Base-by-base conservation (phyloP, 1,139 yeast species). In the Zygosaccharomyces pseudobailii region DNA sequence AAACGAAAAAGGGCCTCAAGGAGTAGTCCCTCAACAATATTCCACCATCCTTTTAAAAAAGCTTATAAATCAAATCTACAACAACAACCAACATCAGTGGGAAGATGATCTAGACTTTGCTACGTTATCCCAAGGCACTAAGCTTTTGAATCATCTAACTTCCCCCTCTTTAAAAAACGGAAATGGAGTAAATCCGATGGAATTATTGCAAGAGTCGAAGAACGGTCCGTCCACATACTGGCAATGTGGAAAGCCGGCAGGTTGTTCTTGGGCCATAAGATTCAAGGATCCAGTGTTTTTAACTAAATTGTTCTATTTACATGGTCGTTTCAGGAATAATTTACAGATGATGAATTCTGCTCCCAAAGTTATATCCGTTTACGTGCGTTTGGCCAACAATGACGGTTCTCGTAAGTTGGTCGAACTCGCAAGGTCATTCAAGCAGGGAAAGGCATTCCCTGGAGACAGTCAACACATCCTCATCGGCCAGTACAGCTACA, bases 211-310 rank as follows among this genome's bases (percentile, higher is more conserved):
- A 8, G 65, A 60, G 34, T 47, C 59, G 1, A 56, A 50, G 13
- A 28, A 42, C n/a, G 50, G 55, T 23, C 47, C 61, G 4, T 48
- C 68, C 2, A 56, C 67, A 4, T 66, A 66, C 47, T 69, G 72
- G 73, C 66, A 59, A 51, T 62, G 71, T 36, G 45, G 48, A 1
- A 50, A 50, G 0, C 40, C 54, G 0, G 37, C 52, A 2, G 52
- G 55, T 7, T 61, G 69, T 33, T 43, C 56, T n/a, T 56, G 71
- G 50, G 69, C 70, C 0, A 59, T 68, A n/a, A 58, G 66, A 37
- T 68, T 70, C 44, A 51, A 59, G 6, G 66, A 67, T 36, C 71
- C 73, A 9, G 51, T 69, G 2, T 66, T 64, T 48, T 43, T 70
- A 42, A 66, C 63, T 9, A 62, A 57, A 27, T 40, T 70, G n/a